These are phyloP conservation scores for Leccinum angustisporum DNA, from an alignment of 1,284 basidiomycete species.

Conservation along the genomic window DNA sequence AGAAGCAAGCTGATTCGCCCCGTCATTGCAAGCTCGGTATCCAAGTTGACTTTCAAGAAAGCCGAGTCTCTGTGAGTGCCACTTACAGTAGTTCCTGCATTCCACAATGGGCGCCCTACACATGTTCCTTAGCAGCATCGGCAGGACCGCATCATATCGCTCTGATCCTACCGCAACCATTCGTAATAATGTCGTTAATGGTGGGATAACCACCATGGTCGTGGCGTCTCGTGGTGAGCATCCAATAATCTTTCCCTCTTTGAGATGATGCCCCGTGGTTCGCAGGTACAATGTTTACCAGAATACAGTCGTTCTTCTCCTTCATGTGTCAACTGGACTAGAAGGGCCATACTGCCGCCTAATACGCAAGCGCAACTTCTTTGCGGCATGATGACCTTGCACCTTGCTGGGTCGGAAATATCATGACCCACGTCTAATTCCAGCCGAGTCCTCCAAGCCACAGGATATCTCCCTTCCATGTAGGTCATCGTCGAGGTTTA, in stretches of 20 bases:
- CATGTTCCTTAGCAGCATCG: not conserved
- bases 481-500: slow-evolving; percentile 2
- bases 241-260: not conserved
- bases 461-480: not conserved
- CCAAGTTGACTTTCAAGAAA: not conserved
- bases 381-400: not conserved
- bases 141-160: not conserved
- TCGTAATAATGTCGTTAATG: not conserved
- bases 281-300: not conserved
- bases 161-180: not conserved
- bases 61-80: not conserved
- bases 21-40: not conserved
- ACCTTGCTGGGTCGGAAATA: not conserved
- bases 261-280: not conserved
- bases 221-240: not conserved
- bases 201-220: not conserved
- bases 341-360: not conserved
- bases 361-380: not conserved
- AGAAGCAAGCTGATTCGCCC: not conserved
- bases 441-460: not conserved
- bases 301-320: not conserved
- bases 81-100: not conserved
- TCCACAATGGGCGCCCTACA: not conserved
- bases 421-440: not conserved
- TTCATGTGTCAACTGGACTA: not conserved